A percentile compares a stretch with the other conserved stretches of the same genome.
These are phyloP conservation scores for Camelina sativa DNA, from an alignment of 345 rosid species.

Conservation along the genomic window DNA sequence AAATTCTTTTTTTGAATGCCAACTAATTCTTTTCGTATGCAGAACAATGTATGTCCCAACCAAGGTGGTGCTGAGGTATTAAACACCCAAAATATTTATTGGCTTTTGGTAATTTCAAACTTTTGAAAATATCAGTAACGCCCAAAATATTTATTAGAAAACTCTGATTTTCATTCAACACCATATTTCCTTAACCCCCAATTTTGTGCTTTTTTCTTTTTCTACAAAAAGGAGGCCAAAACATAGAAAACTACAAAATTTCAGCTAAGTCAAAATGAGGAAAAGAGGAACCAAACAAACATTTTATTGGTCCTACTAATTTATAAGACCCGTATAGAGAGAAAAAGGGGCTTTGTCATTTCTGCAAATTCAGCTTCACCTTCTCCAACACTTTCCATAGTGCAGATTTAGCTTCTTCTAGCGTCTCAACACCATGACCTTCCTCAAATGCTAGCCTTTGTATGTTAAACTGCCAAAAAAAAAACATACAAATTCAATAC, in stretches of 20 bases:
- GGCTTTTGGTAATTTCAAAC: background rate
- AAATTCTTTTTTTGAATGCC: too few species aligned
- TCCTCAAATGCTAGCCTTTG: slow-evolving; percentile 90
- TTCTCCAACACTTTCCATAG: slow-evolving; percentile 69
- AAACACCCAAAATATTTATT: background rate
- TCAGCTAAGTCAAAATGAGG: slow-evolving; percentile 19
- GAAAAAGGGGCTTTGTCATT: slow-evolving; percentile 32
- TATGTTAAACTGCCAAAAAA: slow-evolving; percentile 66
- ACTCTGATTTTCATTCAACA: slow-evolving; percentile 5
- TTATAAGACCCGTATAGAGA: slow-evolving; percentile 9
- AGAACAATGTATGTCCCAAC: too few species aligned
- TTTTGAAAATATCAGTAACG: background rate
- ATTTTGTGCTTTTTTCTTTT: background rate
- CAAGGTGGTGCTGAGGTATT: too few species aligned
- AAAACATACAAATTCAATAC: slow-evolving; percentile 2
- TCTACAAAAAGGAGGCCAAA: slow-evolving; percentile 18
- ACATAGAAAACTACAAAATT: slow-evolving; percentile 27
- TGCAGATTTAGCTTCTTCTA: slow-evolving; percentile 92
- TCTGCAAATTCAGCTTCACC: slow-evolving; percentile 65
- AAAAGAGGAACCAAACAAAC: slow-evolving; percentile 15
- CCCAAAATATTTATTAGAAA: slow-evolving; percentile 18
- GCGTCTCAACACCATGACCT: slow-evolving; percentile 71
- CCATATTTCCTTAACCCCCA: background rate
- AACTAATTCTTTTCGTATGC: too few species aligned
- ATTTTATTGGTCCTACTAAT: slow-evolving; percentile 14